phyloP scores from a whole-genome alignment of 768 basidiomycete genomes.

The Infundibulicybe gibba region DNA sequence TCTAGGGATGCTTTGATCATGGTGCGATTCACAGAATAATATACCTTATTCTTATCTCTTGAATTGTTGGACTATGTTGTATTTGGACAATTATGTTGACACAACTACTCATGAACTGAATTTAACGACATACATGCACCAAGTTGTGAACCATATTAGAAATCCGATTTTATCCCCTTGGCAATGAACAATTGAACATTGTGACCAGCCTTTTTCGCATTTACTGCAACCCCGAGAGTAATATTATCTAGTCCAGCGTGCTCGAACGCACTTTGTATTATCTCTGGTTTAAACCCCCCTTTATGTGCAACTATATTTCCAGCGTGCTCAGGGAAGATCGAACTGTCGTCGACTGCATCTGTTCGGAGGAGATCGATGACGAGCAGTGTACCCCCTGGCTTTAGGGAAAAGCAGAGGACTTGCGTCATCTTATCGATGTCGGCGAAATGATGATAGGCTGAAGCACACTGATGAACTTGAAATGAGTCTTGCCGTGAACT shows the following conservation, averaged over 20 bases:
- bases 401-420: conserved; percentile 52
- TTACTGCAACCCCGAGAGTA: conserved; percentile 29
- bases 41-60: too few relatives aligned
- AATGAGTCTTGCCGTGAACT: background rate
- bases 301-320: conserved; percentile 51
- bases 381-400: conserved; percentile 56
- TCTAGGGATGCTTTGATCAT: background rate
- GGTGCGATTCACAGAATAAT: too few relatives aligned
- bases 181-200: conserved; percentile 53
- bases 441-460: conserved; percentile 65
- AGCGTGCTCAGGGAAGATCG: conserved; percentile 24
- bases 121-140: too few relatives aligned
- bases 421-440: conserved; percentile 49
- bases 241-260: conserved; percentile 47
- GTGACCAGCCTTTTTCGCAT: conserved; percentile 25
- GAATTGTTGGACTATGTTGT: too few relatives aligned
- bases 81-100: too few relatives aligned
- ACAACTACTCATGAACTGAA: too few relatives aligned
- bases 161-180: conserved; percentile 35
- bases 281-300: conserved; percentile 47
- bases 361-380: conserved; percentile 44
- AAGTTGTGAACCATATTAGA: too few relatives aligned
- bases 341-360: conserved; percentile 6
- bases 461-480: conserved; percentile 44
- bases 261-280: conserved; percentile 48